Base-by-base conservation (phyloP, 1,139 yeast genomes). In the Suhomyces chickasaworum region DNA sequence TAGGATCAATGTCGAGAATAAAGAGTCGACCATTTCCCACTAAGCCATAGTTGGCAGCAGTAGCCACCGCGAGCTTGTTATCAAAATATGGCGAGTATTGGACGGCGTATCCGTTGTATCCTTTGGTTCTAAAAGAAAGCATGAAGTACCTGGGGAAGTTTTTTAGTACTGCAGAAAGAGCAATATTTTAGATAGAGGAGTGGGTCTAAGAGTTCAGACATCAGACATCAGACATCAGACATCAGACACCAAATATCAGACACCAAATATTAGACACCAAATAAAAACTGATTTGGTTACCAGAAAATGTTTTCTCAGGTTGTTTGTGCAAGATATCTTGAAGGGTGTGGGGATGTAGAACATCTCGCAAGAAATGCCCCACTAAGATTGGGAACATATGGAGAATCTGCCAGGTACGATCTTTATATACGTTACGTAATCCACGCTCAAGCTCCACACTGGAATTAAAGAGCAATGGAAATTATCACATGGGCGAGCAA, bases 21-120 rank as follows among this genome's bases (percentile, higher is more conserved):
- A 73, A 84, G 25, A 93, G 71, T 52, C 89, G 77, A 3, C 99
- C 99, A 63, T 93, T 93, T 3, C 99, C 99, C 3, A 89, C 97
- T 8, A 93, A 73, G 2, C 98, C 98, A 65, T 85, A 93, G 66
- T 93, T 93, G 30, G 98, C 89, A 0, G 97, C 86, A 0, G 95
- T 76, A 1, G 96, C 95, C 30, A 89, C 95, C 0, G 97, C 97
- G 12, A 93, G 63, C 59, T 87, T 87, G 67, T 87, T 88, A 66
- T 93, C 98, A 57, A 81, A 87, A 61, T 83, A 93, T 5, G 98
- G 98, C 0, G 97, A 90, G 69, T 91, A 93, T 59, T 86, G 87
- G 13, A 90, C 86, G 0, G 86, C 86, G 63, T 89, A 89, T 13
- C 97, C 97, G 60, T 90, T 87, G 67, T 81, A 89, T 2, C 97